A percentile compares a stretch with the other conserved stretches of the same genome.
Evolutionary conservation across 306 rosid species (phyloP).

Genomic region (Rosa rugosa): DNA sequence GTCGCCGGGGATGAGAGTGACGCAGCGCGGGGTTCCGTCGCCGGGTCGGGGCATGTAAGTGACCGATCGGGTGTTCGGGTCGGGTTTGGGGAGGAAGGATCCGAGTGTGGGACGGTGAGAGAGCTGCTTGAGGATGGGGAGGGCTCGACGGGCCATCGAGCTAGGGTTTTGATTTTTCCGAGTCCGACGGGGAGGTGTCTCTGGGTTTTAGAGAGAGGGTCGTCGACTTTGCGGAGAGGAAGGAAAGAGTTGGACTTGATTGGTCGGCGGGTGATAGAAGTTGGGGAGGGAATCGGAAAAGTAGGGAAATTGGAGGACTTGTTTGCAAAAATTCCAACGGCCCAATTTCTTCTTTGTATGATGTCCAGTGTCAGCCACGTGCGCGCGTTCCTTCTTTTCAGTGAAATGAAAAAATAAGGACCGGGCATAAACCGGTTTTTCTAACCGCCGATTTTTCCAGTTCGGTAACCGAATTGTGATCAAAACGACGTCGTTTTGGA

Average conservation of each 20-base stretch:
- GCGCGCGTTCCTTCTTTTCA: too few species aligned
- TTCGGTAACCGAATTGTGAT: too few species aligned
- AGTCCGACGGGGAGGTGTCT: slow-evolving; percentile 6
- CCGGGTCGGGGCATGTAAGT: slow-evolving; percentile 77
- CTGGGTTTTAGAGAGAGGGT: not conserved
- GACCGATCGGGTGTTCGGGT: slow-evolving; percentile 36
- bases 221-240: not conserved
- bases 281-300: not conserved
- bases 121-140: slow-evolving; percentile 22
- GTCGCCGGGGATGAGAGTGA: slow-evolving; percentile 84
- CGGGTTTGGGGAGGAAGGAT: slow-evolving; percentile 29
- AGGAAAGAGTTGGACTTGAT: slow-evolving; percentile 6
- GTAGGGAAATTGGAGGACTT: slow-evolving; percentile 7
- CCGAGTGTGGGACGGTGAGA: slow-evolving; percentile 17
- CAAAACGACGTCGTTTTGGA: too few species aligned
- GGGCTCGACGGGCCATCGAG: slow-evolving; percentile 16
- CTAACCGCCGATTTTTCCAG: too few species aligned
- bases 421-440: too few species aligned
- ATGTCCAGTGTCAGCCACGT: too few species aligned
- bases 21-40: slow-evolving; percentile 71
- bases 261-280: not conserved
- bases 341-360: not conserved
- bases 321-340: not conserved
- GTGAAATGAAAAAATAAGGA: too few species aligned
- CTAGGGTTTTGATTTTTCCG: slow-evolving; percentile 18